Percentiles rank a stretch among this genome's conserved stretches.
Evolutionary conservation across 2,329 filamentous ascomycete species (phyloP).

Genomic region (Diaporthe nobilis): DNA sequence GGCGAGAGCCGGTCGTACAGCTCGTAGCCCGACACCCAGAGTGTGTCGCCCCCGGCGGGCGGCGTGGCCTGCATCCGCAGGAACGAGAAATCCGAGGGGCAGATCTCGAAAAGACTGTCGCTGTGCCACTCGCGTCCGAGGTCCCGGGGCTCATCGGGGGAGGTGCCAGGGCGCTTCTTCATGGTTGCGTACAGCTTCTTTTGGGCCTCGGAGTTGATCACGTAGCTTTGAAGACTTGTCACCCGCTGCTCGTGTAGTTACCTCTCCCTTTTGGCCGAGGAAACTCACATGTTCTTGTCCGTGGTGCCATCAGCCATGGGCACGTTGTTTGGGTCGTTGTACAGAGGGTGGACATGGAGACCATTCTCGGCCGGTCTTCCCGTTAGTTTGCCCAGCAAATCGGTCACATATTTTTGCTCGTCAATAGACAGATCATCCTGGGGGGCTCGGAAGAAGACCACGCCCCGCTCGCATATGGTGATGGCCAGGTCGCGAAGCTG

Average conservation of each 20-base stretch:
- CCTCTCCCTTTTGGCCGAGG: background rate
- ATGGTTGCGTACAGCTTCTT: conserved; percentile 56
- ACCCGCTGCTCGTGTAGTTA: conserved; percentile 13
- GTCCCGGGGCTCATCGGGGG: conserved; percentile 49
- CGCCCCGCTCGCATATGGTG: conserved; percentile 52
- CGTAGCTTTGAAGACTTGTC: conserved; percentile 48
- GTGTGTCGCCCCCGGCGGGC: conserved; percentile 69
- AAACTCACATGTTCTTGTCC: conserved; percentile 53
- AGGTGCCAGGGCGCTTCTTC: conserved; percentile 47
- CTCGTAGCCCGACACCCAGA: conserved; percentile 79
- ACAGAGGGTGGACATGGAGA: conserved; percentile 51
- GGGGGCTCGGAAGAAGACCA: conserved; percentile 50
- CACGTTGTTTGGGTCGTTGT: conserved; percentile 54
- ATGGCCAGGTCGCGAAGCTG: conserved; percentile 53
- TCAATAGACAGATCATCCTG: conserved; percentile 51
- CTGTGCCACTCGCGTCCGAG: conserved; percentile 68
- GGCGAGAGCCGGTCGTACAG: conserved; percentile 74
- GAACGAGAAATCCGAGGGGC: conserved; percentile 74
- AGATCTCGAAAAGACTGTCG: conserved; percentile 76
- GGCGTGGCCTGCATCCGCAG: conserved; percentile 69
- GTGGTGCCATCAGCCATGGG: conserved; percentile 54
- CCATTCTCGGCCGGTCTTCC: conserved; percentile 50
- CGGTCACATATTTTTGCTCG: conserved; percentile 52
- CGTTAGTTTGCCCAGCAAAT: conserved; percentile 50
- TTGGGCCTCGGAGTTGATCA: conserved; percentile 53